Conservation (phyloP, 2,329 filamentous ascomycete genomes). For the Coniochaeta ligniaria region DNA sequence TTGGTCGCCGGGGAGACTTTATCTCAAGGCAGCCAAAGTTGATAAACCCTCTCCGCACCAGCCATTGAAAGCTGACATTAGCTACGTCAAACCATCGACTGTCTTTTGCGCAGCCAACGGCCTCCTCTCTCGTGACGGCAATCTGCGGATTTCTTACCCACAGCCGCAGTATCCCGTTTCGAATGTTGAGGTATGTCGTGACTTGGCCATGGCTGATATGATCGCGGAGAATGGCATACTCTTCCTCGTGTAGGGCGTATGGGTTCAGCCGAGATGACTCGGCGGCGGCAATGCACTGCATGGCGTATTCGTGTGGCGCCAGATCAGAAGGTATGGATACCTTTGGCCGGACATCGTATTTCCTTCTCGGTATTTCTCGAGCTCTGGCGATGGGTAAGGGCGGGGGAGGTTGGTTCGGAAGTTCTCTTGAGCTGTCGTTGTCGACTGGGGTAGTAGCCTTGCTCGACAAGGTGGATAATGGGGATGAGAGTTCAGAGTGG, state of each 20-base stretch:
- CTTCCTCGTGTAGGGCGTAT: conserved; percentile 77
- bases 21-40: conserved; percentile 89
- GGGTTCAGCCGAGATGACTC: conserved; percentile 86
- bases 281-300: conserved; percentile 83
- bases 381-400: conserved; percentile 12
- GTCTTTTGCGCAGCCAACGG: conserved; percentile 83
- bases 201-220: conserved; percentile 85
- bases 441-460: conserved; percentile 57
- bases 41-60: conserved; percentile 85
- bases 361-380: conserved; percentile 23
- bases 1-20: conserved; percentile 21
- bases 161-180: conserved; percentile 85
- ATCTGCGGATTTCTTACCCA: conserved; percentile 85
- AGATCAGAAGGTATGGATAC: conserved; percentile 78
- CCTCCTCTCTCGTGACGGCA: conserved; percentile 75
- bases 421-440: conserved; percentile 27
- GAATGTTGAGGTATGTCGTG: conserved; percentile 90
- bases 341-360: conserved; percentile 60
- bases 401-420: conserved; percentile 11
- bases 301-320: conserved; percentile 71
- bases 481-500: conserved; percentile 47
- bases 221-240: conserved; percentile 72
- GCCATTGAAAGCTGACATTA: conserved; percentile 85
- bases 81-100: conserved; percentile 83
- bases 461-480: conserved; percentile 48